Conservation (phyloP, 768 basidiomycete genomes). For the Agaricus blazei region DNA sequence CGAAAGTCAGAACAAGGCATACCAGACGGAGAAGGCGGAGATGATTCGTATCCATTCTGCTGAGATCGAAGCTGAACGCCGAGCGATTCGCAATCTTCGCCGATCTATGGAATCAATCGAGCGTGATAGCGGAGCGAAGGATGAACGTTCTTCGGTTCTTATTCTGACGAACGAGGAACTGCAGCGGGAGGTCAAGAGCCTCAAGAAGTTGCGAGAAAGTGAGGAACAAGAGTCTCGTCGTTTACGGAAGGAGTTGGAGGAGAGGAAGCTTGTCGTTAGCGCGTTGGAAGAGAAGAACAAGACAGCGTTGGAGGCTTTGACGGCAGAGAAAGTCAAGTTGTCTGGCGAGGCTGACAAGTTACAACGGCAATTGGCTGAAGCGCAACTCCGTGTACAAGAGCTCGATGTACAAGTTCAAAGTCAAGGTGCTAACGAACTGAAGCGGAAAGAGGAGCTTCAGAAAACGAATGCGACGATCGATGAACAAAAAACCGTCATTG, state of each 20-base stretch:
- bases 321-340: neutral
- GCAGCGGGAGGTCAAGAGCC: neutral
- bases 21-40: neutral
- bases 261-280: neutral
- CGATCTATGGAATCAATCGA: neutral
- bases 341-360: neutral
- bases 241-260: neutral
- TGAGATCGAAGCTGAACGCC: constrained; percentile 1
- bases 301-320: neutral
- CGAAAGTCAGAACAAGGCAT: neutral
- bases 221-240: neutral
- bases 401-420: neutral
- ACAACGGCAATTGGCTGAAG: neutral
- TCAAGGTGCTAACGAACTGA: neutral
- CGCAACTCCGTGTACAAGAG: neutral
- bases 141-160: neutral
- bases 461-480: neutral
- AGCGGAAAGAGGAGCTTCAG: neutral
- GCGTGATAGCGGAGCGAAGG: neutral
- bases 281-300: neutral
- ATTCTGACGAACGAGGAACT: neutral
- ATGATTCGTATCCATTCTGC: neutral
- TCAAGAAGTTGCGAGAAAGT: neutral
- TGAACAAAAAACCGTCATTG: constrained; percentile 2
- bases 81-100: constrained; percentile 1